phyloP scores from a whole-genome alignment of 78 protist genomes.

The Emiliania huxleyi region DNA sequence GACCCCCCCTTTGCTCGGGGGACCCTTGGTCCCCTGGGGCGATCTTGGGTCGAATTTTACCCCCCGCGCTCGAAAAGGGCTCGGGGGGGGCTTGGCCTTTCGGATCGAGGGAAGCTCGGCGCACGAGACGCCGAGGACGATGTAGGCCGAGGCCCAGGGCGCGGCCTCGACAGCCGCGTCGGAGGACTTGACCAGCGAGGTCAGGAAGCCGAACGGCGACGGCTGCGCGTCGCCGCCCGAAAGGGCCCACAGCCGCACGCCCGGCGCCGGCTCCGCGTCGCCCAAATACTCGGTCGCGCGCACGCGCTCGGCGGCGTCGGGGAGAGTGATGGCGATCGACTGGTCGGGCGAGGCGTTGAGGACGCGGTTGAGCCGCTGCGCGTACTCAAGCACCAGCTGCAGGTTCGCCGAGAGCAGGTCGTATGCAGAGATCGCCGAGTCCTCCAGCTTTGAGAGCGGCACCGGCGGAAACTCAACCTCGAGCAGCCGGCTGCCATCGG shows the following conservation, averaged over 20 bases:
- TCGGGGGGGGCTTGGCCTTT: no score
- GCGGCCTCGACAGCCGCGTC: neutral
- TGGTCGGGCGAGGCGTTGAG: neutral
- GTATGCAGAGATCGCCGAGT: neutral
- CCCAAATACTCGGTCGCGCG: neutral
- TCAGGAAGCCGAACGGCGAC: neutral
- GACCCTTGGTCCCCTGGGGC: no score
- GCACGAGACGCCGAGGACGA: neutral
- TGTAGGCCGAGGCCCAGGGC: neutral
- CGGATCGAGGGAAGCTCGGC: neutral
- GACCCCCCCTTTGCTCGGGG: no score
- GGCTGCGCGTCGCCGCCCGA: neutral
- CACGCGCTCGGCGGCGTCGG: neutral
- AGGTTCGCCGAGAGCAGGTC: neutral
- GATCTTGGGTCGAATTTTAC: no score
- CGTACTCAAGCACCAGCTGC: neutral
- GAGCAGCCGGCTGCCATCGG: neutral
- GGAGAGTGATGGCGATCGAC: neutral
- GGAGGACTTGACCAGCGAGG: neutral
- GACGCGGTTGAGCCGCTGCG: neutral
- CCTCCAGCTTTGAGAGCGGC: neutral
- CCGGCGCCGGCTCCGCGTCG: neutral
- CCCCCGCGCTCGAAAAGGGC: no score
- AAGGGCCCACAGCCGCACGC: neutral
- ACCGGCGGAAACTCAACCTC: slow-evolving; percentile 2